Percentiles rank a stretch among this genome's conserved stretches.
Evolutionary conservation across 768 basidiomycete genomes (phyloP).

Genomic region (Fibroporia radiculosa): DNA sequence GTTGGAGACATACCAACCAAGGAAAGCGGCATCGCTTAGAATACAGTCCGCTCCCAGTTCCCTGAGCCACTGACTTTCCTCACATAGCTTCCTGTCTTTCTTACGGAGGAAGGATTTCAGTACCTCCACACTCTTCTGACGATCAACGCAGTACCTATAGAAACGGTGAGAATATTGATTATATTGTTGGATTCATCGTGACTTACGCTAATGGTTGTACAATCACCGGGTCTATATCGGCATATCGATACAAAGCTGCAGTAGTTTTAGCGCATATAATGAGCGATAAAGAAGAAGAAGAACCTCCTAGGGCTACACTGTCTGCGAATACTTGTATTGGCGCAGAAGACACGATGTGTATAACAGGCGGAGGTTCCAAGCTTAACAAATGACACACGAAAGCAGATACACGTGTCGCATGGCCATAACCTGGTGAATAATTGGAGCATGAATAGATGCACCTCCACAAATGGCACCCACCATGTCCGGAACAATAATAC

Average conservation of each 20-base stretch:
- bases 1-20: conserved; percentile 52
- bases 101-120: conserved; percentile 48
- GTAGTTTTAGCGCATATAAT: not conserved
- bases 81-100: conserved; percentile 45
- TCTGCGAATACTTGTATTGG: conserved; percentile 64
- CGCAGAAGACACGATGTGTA: conserved; percentile 69
- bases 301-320: conserved; percentile 46
- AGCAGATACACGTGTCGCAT: conserved; percentile 77
- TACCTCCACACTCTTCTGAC: conserved; percentile 57
- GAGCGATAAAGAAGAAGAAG: not conserved
- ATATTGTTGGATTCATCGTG: too few relatives aligned
- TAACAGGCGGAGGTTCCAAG: conserved; percentile 34
- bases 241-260: conserved; percentile 54
- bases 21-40: conserved; percentile 70
- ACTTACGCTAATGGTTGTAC: conserved; percentile 74
- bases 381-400: conserved; percentile 53
- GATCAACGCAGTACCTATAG: conserved; percentile 62
- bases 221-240: conserved; percentile 73
- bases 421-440: conserved; percentile 60
- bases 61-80: conserved; percentile 53
- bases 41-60: conserved; percentile 48
- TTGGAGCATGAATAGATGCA: not conserved
- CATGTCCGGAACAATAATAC: conserved; percentile 74
- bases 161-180: not conserved
- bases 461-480: conserved; percentile 27